Conservation (phyloP, 2,329 filamentous ascomycete species). For the Phialocephala sp. region DNA sequence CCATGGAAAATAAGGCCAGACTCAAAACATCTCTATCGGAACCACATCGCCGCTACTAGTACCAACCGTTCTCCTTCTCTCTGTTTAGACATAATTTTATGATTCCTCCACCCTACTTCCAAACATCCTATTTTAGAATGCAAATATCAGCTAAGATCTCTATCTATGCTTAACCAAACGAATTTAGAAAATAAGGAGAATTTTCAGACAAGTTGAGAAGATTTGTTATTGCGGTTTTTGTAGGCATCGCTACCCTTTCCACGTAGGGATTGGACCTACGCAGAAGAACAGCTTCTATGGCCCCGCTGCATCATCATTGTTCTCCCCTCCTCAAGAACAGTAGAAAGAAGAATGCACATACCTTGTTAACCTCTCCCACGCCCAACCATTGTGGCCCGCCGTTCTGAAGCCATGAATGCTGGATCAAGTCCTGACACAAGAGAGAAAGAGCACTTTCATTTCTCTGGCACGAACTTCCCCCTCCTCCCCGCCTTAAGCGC, state of each 20-base stretch:
- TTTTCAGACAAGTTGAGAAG: constrained; percentile 70
- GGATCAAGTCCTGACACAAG: constrained; percentile 37
- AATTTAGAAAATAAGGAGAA: not conserved
- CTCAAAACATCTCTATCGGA: no score
- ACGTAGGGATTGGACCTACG: constrained; percentile 40
- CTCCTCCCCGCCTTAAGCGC: constrained; percentile 73
- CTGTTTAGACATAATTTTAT: no score
- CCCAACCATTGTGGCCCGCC: not conserved
- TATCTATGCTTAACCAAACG: not conserved
- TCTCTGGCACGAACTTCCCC: constrained; percentile 58
- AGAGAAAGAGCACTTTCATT: constrained; percentile 32
- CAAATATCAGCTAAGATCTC: not conserved
- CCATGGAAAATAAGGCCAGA: no score
- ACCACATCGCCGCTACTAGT: no score
- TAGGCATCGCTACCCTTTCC: constrained; percentile 54
- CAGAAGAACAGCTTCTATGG: constrained; percentile 52
- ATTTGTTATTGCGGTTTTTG: constrained; percentile 67
- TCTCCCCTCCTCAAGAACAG: constrained; percentile 5
- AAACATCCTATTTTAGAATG: no score
- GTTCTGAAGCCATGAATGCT: no score
- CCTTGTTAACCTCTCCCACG: constrained; percentile 10
- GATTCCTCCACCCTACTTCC: no score
- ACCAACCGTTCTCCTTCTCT: no score
- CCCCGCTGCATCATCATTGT: constrained; percentile 57
- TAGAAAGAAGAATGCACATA: constrained; percentile 26